Percentiles rank a stretch among this genome's conserved stretches.
Evolutionary conservation across 176 grass and related monocot species (phyloP).

Genomic region (Olyra latifolia): DNA sequence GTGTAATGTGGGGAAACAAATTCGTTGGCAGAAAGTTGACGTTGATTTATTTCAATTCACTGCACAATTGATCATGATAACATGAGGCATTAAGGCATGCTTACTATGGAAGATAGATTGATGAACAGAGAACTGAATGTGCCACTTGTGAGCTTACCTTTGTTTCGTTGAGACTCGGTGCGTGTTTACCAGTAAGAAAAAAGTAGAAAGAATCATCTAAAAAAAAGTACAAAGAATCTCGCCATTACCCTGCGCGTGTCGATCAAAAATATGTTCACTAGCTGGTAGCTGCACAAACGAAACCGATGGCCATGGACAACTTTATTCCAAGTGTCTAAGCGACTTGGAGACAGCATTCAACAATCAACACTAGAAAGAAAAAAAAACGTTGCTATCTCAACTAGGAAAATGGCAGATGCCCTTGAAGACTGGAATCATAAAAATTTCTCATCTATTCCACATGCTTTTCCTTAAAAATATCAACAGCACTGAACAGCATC

Average conservation of each 20-base stretch:
- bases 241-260: background rate
- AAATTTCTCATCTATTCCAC: background rate
- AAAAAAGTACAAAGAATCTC: background rate
- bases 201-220: background rate
- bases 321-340: background rate
- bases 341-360: background rate
- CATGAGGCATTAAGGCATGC: background rate
- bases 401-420: background rate
- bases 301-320: background rate
- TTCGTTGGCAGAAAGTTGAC: background rate
- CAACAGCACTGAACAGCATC: background rate
- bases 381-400: background rate
- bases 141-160: background rate
- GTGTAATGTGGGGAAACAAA: background rate
- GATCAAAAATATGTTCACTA: background rate
- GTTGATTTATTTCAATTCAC: background rate
- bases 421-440: background rate
- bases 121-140: background rate
- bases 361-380: background rate
- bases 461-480: background rate
- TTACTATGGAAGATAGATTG: background rate
- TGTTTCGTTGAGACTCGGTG: too few relatives aligned
- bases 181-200: background rate
- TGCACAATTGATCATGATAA: background rate
- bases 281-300: background rate